Percentiles rank a stretch among this genome's conserved stretches.
These are phyloP conservation scores for Globisporangium nagaii DNA, from an alignment of 352 stramenopile genomes.

Conservation along the genomic window DNA sequence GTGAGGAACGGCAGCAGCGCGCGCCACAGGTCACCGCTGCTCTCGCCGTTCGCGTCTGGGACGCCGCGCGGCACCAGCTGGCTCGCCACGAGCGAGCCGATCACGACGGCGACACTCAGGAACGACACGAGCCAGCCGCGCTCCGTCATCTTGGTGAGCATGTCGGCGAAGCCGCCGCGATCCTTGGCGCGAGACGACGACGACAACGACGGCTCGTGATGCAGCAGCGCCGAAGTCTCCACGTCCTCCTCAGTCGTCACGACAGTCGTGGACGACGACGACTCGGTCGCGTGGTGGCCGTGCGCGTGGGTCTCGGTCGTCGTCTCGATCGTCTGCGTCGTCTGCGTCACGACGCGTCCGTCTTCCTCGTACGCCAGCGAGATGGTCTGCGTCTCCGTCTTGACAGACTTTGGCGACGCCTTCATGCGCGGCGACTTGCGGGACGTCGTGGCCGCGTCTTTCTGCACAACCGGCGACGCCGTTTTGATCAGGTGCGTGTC, in stretches of 20 bases:
- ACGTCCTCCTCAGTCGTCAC: constrained; percentile 7
- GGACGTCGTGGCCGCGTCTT: neutral
- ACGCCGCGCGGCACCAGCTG: constrained; percentile 36
- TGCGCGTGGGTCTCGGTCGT: neutral
- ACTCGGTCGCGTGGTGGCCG: neutral
- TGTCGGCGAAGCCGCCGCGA: constrained; percentile 16
- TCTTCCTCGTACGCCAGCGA: constrained; percentile 50
- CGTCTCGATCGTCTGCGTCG: constrained; percentile 7
- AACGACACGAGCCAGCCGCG: constrained; percentile 59
- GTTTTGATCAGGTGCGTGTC: constrained; percentile 19
- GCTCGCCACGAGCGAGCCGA: constrained; percentile 56
- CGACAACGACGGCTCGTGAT: neutral
- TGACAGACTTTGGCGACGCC: constrained; percentile 8
- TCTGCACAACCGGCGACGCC: neutral
- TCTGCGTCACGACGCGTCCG: constrained; percentile 6
- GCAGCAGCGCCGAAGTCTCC: constrained; percentile 22
- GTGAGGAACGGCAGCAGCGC: constrained; percentile 64
- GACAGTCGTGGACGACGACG: constrained; percentile 3
- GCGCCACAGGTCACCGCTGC: constrained; percentile 37
- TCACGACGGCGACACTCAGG: constrained; percentile 61
- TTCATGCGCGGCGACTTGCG: constrained; percentile 13
- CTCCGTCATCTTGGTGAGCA: constrained; percentile 50
- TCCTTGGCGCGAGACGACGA: constrained; percentile 3
- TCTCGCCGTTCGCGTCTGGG: constrained; percentile 8
- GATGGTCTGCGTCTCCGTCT: constrained; percentile 25